Evolutionary conservation across 2,329 filamentous ascomycete genomes (phyloP).

Genomic region (Fusarium multiceps): DNA sequence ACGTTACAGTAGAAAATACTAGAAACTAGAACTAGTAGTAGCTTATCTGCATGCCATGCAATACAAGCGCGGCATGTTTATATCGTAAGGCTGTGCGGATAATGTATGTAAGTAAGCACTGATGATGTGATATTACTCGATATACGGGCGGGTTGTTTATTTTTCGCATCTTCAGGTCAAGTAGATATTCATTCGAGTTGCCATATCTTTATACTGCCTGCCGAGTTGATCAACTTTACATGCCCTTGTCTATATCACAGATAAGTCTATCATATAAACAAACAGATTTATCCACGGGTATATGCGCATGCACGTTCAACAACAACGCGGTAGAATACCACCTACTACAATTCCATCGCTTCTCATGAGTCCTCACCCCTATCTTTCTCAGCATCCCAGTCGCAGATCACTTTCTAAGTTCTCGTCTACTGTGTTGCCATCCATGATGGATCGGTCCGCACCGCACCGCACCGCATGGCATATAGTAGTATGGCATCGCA

Average conservation of each 20-base stretch:
- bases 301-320: constrained; percentile 24
- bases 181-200: background rate
- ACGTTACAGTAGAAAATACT: constrained; percentile 16
- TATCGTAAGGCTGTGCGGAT: constrained; percentile 10
- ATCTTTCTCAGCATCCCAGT: constrained; percentile 15
- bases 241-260: constrained; percentile 26
- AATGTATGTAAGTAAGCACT: background rate
- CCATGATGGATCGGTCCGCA: constrained; percentile 10
- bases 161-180: background rate
- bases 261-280: constrained; percentile 1
- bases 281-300: constrained; percentile 19
- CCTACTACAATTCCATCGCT: constrained; percentile 18
- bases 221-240: background rate
- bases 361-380: constrained; percentile 12
- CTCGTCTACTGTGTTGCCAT: constrained; percentile 5
- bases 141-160: background rate
- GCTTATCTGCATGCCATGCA: constrained; percentile 22
- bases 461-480: background rate
- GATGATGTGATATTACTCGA: background rate
- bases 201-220: background rate
- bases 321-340: constrained; percentile 31
- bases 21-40: constrained; percentile 19
- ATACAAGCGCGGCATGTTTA: background rate
- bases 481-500: background rate
- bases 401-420: constrained; percentile 23